A percentile compares a stretch with the other conserved stretches of the same genome.
These are phyloP conservation scores for Xylaria sp. DNA, from an alignment of 2,329 filamentous ascomycete genomes.

Conservation along the genomic window DNA sequence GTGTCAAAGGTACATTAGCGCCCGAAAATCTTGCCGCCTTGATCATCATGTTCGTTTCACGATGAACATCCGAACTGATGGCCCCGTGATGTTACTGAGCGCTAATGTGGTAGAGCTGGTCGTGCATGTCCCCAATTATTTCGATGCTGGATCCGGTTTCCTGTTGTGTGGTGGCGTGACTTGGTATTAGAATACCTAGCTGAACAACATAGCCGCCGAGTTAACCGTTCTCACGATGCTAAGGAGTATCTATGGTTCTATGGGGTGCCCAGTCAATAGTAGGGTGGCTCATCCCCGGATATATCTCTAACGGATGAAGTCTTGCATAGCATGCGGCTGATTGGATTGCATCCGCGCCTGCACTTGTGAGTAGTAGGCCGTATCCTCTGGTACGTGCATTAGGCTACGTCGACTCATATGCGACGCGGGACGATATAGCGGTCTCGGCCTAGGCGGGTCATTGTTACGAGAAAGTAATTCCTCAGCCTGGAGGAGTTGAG, in stretches of 20 bases:
- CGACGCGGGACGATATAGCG: conserved; percentile 21
- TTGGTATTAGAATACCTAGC: conserved; percentile 9
- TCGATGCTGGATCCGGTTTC: neutral
- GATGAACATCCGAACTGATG: conserved; percentile 15
- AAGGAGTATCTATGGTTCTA: conserved; percentile 11
- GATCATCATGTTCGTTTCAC: conserved; percentile 1
- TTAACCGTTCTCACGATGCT: conserved; percentile 16
- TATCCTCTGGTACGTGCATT: conserved; percentile 20
- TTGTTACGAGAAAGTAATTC: conserved; percentile 1
- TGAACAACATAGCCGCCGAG: conserved; percentile 1
- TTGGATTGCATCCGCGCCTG: conserved; percentile 25
- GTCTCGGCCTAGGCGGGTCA: conserved; percentile 32
- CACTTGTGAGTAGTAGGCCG: conserved; percentile 8
- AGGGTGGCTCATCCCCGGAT: conserved; percentile 22
- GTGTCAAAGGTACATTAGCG: conserved; percentile 19
- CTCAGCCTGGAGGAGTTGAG: conserved; percentile 20
- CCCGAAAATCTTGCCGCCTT: conserved; percentile 21
- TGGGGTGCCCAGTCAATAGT: conserved; percentile 20
- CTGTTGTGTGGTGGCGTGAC: conserved; percentile 14
- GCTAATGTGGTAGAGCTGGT: neutral
- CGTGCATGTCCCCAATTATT: neutral
- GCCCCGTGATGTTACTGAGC: neutral
- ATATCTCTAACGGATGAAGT: conserved; percentile 9
- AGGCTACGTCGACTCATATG: conserved; percentile 17
- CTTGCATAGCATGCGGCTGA: conserved; percentile 28